A percentile compares a stretch with the other conserved stretches of the same genome.
Conservation (phyloP, 2,329 filamentous ascomycete genomes). For the Eurotiales sp. region DNA sequence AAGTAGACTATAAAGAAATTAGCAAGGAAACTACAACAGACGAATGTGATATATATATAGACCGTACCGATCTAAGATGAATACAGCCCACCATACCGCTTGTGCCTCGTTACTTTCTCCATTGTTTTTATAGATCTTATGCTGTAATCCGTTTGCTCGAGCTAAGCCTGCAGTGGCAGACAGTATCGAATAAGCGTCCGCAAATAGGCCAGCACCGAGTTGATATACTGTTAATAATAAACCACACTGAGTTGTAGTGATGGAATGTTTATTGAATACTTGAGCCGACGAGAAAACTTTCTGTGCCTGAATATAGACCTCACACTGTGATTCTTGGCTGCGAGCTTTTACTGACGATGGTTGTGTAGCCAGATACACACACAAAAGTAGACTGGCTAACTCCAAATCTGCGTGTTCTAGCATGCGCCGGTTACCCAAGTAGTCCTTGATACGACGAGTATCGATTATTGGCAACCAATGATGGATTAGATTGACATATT, state of each 20-base stretch:
- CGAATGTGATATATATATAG: neutral
- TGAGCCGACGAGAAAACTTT: neutral
- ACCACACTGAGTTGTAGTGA: constrained; percentile 5
- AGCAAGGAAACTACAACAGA: neutral
- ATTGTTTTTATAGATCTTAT: neutral
- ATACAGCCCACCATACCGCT: constrained; percentile 10
- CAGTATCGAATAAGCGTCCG: constrained; percentile 12
- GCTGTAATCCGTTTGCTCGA: neutral
- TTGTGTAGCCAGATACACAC: constrained; percentile 6
- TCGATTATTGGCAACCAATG: constrained; percentile 8
- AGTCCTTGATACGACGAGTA: neutral
- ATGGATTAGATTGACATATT: neutral
- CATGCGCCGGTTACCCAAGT: neutral
- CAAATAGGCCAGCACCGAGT: constrained; percentile 8
- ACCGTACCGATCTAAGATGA: constrained; percentile 8
- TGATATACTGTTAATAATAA: constrained; percentile 10
- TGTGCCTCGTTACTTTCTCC: neutral
- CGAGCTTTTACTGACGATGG: neutral
- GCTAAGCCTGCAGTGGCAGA: constrained; percentile 3
- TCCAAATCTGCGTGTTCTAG: neutral
- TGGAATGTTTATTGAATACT: neutral
- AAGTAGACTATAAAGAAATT: neutral
- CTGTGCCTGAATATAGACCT: neutral
- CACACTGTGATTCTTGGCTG: neutral
- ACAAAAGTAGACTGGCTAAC: constrained; percentile 3